Evolutionary conservation across 2,329 filamentous ascomycete genomes (phyloP).

Genomic region (Aspergillus clavatus): DNA sequence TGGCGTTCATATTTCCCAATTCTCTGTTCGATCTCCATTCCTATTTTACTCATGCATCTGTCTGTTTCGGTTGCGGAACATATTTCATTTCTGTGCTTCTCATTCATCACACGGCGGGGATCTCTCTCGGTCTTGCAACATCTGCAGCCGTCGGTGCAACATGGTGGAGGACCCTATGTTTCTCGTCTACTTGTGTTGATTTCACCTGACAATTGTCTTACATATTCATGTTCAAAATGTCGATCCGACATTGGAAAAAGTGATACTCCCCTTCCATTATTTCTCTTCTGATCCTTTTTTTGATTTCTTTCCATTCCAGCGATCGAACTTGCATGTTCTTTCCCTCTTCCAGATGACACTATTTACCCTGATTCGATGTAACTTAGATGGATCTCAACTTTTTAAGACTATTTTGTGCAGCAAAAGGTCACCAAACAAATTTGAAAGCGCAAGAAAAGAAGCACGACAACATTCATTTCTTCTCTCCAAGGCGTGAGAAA

Average conservation of each 20-base stretch:
- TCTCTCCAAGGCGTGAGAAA: background rate
- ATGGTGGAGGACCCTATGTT: background rate
- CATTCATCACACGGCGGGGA: constrained; percentile 8
- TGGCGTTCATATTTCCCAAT: constrained; percentile 26
- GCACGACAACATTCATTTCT: background rate
- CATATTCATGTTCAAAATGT: background rate
- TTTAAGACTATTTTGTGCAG: background rate
- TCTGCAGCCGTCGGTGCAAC: background rate
- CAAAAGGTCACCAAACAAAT: background rate
- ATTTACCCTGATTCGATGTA: background rate
- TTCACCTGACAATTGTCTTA: background rate
- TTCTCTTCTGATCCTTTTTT: background rate
- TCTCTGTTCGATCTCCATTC: constrained; percentile 19
- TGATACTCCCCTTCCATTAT: background rate
- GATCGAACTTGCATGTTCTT: background rate
- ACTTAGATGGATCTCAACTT: background rate
- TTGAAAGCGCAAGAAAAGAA: background rate
- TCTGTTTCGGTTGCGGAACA: constrained; percentile 21
- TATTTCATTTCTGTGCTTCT: constrained; percentile 13
- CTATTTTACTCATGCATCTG: constrained; percentile 21
- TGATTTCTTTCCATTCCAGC: background rate
- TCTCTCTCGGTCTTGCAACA: background rate
- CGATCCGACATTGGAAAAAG: background rate
- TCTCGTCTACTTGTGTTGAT: background rate
- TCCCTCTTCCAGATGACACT: background rate